Evolutionary conservation across 2,329 filamentous ascomycete genomes (phyloP).

Genomic region (Annulohypoxylon truncatum): DNA sequence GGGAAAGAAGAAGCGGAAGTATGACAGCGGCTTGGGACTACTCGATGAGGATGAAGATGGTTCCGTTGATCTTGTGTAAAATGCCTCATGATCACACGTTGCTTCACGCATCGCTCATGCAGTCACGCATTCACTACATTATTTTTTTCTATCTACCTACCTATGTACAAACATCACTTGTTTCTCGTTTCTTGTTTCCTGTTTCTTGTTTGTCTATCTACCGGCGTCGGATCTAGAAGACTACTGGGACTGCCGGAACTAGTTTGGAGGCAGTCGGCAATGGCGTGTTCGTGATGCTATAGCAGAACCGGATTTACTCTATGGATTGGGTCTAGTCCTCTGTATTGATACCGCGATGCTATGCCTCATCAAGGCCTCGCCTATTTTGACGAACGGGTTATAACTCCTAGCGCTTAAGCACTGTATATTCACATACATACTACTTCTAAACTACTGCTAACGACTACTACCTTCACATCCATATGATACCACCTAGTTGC

Average conservation of each 20-base stretch:
- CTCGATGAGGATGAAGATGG: constrained; percentile 63
- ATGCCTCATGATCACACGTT: constrained; percentile 1
- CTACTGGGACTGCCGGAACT: constrained; percentile 1
- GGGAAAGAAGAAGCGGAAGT: constrained; percentile 58
- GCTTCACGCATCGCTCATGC: not conserved
- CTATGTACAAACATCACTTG: constrained; percentile 33
- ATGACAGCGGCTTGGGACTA: constrained; percentile 67
- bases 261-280: not conserved
- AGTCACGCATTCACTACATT: constrained; percentile 10
- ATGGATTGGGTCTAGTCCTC: constrained; percentile 1
- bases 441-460: not conserved
- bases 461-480: constrained; percentile 2
- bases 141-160: too few relatives aligned
- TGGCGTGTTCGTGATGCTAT: constrained; percentile 5
- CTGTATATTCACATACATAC: not conserved
- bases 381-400: not conserved
- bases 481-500: not conserved
- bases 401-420: constrained; percentile 9
- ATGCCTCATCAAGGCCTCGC: not conserved
- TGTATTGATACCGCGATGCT: constrained; percentile 1
- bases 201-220: constrained; percentile 16
- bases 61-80: constrained; percentile 34
- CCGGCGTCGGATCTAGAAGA: constrained; percentile 16
- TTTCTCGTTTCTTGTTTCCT: constrained; percentile 3
- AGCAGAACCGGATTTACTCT: constrained; percentile 2